Conservation (phyloP, 2,329 filamentous ascomycete species). For the Tricladium varicosporioides region DNA sequence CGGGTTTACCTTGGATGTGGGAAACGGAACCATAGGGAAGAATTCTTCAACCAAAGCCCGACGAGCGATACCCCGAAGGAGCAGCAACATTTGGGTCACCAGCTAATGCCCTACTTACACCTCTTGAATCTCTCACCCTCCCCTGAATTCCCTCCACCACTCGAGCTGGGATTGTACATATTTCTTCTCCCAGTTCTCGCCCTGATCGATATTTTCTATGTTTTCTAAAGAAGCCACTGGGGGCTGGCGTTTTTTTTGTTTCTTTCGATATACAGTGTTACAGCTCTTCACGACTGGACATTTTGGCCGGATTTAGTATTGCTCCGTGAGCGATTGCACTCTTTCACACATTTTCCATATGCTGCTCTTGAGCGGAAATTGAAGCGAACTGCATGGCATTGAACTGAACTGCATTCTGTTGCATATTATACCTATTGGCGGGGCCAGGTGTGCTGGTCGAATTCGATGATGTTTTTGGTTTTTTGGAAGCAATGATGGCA, state of each 20-base stretch:
- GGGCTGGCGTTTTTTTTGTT: neutral
- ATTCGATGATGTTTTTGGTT: neutral
- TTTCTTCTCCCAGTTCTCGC: neutral
- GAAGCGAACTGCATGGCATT: neutral
- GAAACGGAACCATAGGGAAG: conserved; percentile 17
- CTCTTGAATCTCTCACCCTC: neutral
- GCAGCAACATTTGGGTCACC: neutral
- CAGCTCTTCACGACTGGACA: neutral
- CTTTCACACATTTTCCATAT: conserved; percentile 25
- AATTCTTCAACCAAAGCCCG: conserved; percentile 1
- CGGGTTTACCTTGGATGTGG: conserved; percentile 17
- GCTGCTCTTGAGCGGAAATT: neutral
- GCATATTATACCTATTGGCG: neutral
- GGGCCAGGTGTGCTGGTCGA: neutral
- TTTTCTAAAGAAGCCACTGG: neutral
- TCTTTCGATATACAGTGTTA: neutral
- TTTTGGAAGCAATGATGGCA: too few species aligned
- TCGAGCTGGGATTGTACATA: neutral
- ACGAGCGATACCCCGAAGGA: neutral
- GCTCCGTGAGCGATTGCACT: conserved; percentile 35
- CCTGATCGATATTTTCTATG: neutral
- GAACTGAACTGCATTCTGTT: neutral
- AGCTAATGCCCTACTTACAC: neutral
- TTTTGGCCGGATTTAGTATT: conserved; percentile 37
- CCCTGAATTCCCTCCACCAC: neutral